These are phyloP conservation scores for Calonectria leucothoes DNA, from an alignment of 2,329 filamentous ascomycete species.

Conservation along the genomic window DNA sequence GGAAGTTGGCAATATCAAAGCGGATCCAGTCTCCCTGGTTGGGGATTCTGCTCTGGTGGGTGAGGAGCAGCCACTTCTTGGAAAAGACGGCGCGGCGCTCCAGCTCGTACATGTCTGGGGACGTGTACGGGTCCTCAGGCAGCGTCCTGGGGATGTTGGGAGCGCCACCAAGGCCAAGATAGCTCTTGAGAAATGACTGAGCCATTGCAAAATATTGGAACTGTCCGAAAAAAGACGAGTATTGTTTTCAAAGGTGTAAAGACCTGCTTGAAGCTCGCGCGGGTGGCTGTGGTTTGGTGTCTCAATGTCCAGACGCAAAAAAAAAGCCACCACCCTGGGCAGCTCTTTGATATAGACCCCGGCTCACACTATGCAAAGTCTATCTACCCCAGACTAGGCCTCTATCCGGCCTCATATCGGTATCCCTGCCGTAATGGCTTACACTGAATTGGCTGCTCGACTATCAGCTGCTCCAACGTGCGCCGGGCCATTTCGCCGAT, in stretches of 20 bases:
- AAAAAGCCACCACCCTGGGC: neutral
- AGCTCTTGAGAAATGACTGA: conserved; percentile 43
- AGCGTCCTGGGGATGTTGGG: conserved; percentile 50
- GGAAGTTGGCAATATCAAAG: conserved; percentile 65
- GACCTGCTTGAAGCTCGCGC: neutral
- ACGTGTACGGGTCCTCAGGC: conserved; percentile 64
- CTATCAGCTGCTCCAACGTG: neutral
- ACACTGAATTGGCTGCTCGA: neutral
- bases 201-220: neutral
- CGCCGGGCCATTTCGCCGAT: neutral
- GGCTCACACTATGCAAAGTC: neutral
- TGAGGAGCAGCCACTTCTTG: conserved; percentile 66
- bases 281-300: neutral
- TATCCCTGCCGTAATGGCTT: neutral
- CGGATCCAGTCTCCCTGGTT: conserved; percentile 68
- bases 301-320: neutral
- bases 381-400: neutral
- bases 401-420: neutral
- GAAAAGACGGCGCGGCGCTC: conserved; percentile 69
- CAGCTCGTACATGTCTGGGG: conserved; percentile 66
- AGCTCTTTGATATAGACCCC: conserved; percentile 5
- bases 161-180: conserved; percentile 50
- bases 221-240: neutral
- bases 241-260: neutral
- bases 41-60: conserved; percentile 61